These are phyloP conservation scores for Lentinus tigrinus DNA, from an alignment of 768 basidiomycete species.

Conservation along the genomic window DNA sequence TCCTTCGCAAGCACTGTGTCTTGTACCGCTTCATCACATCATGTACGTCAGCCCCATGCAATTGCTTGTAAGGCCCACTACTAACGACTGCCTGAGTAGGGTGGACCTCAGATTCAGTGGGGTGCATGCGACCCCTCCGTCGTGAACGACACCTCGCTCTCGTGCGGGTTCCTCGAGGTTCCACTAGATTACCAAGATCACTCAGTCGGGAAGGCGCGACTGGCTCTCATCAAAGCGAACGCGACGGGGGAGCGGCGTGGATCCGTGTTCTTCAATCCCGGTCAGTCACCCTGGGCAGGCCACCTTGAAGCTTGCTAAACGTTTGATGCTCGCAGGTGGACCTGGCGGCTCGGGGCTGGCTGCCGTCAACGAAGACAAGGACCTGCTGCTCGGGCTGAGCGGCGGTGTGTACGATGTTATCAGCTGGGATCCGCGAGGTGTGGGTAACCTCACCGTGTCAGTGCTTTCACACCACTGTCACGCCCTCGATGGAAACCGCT, in stretches of 20 bases:
- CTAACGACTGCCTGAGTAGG: neutral
- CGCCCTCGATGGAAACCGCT: neutral
- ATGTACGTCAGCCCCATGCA: too few relatives aligned
- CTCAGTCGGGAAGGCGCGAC: neutral
- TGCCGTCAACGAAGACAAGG: neutral
- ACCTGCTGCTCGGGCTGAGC: neutral
- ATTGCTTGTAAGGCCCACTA: too few relatives aligned
- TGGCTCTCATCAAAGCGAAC: neutral
- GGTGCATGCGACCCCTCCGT: neutral
- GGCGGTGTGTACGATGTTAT: constrained; percentile 4
- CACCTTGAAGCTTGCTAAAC: neutral
- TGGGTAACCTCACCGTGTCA: neutral
- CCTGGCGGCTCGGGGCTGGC: neutral
- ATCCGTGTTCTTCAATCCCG: constrained; percentile 1
- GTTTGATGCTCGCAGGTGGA: neutral
- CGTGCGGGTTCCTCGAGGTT: constrained; percentile 2
- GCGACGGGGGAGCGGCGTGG: neutral
- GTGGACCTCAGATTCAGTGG: neutral
- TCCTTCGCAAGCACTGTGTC: too few relatives aligned
- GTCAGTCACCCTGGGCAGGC: neutral
- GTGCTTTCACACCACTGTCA: neutral
- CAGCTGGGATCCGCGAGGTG: neutral
- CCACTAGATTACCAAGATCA: constrained; percentile 2
- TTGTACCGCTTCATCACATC: too few relatives aligned
- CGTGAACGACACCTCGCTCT: neutral